phyloP scores from a whole-genome alignment of 805 yeast species.

The Saccharomycopsis sp. region DNA sequence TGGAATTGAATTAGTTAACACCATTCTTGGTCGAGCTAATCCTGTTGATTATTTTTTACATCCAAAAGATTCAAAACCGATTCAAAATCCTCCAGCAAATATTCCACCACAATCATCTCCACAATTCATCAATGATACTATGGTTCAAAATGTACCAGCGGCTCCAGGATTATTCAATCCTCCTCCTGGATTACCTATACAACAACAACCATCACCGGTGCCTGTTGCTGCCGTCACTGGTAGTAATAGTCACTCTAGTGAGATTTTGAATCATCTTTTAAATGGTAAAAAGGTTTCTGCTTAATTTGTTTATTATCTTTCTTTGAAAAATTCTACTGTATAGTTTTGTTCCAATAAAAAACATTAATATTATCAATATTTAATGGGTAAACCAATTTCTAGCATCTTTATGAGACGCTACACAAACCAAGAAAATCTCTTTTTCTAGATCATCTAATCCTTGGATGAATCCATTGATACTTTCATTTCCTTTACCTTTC shows the following conservation, averaged over 20 bases:
- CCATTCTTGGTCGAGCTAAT: slow-evolving; percentile 27
- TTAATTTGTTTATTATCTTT: too few species aligned
- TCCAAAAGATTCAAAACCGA: slow-evolving; percentile 21
- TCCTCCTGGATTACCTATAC: slow-evolving; percentile 17
- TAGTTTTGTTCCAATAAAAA: too few species aligned
- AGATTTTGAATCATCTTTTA: slow-evolving; percentile 74
- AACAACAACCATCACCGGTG: slow-evolving; percentile 6
- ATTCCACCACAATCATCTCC: slow-evolving; percentile 15
- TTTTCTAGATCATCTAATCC: slow-evolving; percentile 74
- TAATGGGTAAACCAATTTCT: slow-evolving; percentile 31
- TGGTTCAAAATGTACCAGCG: slow-evolving; percentile 11
- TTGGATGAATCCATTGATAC: slow-evolving; percentile 43
- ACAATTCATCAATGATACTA: slow-evolving; percentile 10
- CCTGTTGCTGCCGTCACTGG: too few species aligned
- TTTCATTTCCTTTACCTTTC: slow-evolving; percentile 27
- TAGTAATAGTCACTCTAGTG: slow-evolving; percentile 52
- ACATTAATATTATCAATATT: too few species aligned
- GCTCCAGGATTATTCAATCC: slow-evolving; percentile 11
- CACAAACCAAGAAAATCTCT: slow-evolving; percentile 40
- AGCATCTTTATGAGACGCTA: slow-evolving; percentile 37
- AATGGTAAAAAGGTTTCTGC: slow-evolving; percentile 48
- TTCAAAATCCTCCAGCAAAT: neutral
- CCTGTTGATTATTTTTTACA: slow-evolving; percentile 13
- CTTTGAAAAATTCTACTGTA: too few species aligned
- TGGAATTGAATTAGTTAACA: slow-evolving; percentile 26